Evolutionary conservation across 1,284 basidiomycete genomes (phyloP).

Genomic region (Xerocomus nothofagi): DNA sequence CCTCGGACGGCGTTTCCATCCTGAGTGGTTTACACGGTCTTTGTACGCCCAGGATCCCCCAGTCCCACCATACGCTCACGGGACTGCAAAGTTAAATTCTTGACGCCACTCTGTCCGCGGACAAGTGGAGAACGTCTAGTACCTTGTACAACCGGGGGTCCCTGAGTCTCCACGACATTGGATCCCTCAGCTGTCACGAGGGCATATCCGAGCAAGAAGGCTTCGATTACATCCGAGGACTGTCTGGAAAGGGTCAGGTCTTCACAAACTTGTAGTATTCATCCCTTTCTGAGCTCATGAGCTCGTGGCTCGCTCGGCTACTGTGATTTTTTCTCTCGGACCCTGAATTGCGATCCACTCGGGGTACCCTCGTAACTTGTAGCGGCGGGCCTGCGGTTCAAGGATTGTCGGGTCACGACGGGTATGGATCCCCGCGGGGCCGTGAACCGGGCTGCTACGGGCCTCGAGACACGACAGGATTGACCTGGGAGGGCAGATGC

Average conservation of each 20-base stretch:
- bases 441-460: constrained; percentile 1
- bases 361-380: background rate
- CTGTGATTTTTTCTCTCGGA: background rate
- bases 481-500: background rate
- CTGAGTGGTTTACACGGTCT: background rate
- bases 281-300: background rate
- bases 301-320: background rate
- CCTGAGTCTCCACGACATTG: constrained; percentile 7
- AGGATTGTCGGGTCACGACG: constrained; percentile 10
- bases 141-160: background rate
- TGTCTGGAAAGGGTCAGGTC: background rate
- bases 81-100: background rate
- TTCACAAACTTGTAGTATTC: background rate
- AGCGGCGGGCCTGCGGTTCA: background rate
- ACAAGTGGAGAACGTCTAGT: constrained; percentile 4
- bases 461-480: background rate
- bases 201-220: background rate
- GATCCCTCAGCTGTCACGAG: constrained; percentile 5
- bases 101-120: constrained; percentile 15
- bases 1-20: constrained; percentile 1
- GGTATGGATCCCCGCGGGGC: background rate
- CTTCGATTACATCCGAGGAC: background rate
- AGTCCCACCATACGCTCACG: background rate
- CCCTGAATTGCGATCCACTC: background rate
- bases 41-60: background rate